Percentiles rank a stretch among this genome's conserved stretches.
These are phyloP conservation scores for Sphagnum magellanicum DNA, from an alignment of 228 moss, liverwort and hornwort genomes.

Conservation along the genomic window DNA sequence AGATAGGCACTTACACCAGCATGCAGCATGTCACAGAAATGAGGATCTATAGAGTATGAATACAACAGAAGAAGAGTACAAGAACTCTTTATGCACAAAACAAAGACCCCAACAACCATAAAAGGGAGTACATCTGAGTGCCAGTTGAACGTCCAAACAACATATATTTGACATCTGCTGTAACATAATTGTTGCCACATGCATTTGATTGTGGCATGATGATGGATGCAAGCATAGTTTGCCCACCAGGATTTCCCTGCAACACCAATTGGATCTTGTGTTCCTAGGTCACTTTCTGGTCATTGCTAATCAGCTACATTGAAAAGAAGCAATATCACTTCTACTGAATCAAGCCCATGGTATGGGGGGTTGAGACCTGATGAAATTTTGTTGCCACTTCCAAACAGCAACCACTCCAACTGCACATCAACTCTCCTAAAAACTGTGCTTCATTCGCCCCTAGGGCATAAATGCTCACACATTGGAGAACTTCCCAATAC, in stretches of 20 bases:
- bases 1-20: slow-evolving; percentile 89
- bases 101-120: neutral
- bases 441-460: too few relatives aligned
- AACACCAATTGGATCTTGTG: neutral
- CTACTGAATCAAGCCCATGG: too few relatives aligned
- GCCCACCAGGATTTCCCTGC: slow-evolving; percentile 95
- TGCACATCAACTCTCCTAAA: too few relatives aligned
- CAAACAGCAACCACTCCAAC: too few relatives aligned
- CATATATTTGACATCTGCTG: slow-evolving; percentile 49
- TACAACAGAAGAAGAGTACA: neutral
- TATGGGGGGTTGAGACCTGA: too few relatives aligned
- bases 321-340: too few relatives aligned
- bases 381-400: too few relatives aligned
- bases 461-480: too few relatives aligned
- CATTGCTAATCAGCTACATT: too few relatives aligned
- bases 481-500: too few relatives aligned
- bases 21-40: slow-evolving; percentile 40
- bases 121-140: neutral
- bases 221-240: slow-evolving; percentile 90
- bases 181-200: slow-evolving; percentile 28
- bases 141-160: slow-evolving; percentile 78
- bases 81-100: neutral
- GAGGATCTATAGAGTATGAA: too few relatives aligned
- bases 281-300: too few relatives aligned
- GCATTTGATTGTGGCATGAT: slow-evolving; percentile 74